Conservation (phyloP, 2,329 filamentous ascomycete genomes). For the Epichloe elymi region DNA sequence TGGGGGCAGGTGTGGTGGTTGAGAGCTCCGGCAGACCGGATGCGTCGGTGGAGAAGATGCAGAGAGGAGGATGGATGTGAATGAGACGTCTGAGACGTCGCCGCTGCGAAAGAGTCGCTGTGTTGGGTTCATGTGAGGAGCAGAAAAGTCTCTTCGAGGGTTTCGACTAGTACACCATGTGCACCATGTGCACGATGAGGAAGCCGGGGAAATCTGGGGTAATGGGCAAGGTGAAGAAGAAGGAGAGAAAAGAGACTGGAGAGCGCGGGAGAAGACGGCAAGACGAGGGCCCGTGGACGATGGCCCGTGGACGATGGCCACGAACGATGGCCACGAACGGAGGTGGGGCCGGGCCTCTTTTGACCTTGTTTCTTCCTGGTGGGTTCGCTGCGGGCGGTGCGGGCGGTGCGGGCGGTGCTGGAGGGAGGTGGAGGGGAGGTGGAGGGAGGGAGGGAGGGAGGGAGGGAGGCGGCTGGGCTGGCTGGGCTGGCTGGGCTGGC, state of each 20-base stretch:
- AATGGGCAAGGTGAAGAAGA: constrained; percentile 7
- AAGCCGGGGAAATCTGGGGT: constrained; percentile 10
- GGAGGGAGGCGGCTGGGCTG: no score
- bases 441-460: no score
- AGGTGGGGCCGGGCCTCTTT: constrained; percentile 2
- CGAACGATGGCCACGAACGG: neutral
- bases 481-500: no score
- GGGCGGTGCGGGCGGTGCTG: no score
- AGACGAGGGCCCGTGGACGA: neutral
- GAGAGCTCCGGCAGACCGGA: neutral
- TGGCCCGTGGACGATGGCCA: neutral
- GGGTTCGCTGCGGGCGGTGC: neutral
- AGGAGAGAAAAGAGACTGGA: constrained; percentile 6
- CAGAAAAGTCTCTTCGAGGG: no score
- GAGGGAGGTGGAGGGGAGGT: no score
- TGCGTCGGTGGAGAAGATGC: neutral
- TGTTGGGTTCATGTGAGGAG: neutral
- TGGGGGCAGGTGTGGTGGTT: neutral
- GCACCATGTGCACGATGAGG: neutral
- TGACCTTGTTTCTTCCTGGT: neutral
- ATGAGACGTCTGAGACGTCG: neutral
- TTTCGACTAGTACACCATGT: no score
- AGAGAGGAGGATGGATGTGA: neutral
- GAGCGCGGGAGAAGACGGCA: neutral
- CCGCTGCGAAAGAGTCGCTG: neutral